phyloP scores from a whole-genome alignment of 768 basidiomycete genomes.

The Phaffia australis region DNA sequence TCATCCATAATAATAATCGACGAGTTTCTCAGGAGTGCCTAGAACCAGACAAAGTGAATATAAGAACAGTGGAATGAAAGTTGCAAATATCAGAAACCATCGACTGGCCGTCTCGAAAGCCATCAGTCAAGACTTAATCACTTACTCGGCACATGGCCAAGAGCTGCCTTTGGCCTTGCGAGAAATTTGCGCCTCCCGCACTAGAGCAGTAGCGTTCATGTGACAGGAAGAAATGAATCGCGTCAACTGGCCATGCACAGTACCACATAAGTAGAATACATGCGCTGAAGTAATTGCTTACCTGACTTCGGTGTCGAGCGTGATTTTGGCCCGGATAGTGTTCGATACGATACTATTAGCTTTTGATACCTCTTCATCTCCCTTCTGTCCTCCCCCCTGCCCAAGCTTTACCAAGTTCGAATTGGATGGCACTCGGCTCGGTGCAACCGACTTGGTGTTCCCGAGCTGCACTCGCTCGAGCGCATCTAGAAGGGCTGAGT shows the following conservation, averaged over 20 bases:
- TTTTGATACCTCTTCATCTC: background rate
- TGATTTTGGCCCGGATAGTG: conserved; percentile 6
- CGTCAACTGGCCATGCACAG: too few relatives aligned
- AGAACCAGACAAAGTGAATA: conserved; percentile 24
- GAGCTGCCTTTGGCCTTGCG: conserved; percentile 74
- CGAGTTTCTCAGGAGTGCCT: conserved; percentile 26
- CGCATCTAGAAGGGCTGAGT: conserved; percentile 68
- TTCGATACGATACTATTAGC: background rate
- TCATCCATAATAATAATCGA: conserved; percentile 25
- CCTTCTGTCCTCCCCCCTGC: background rate
- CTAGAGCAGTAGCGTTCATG: conserved; percentile 53
- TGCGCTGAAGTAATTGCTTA: too few relatives aligned
- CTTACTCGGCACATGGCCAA: conserved; percentile 26
- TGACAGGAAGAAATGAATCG: too few relatives aligned
- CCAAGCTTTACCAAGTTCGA: conserved; percentile 11
- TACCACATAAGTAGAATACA: too few relatives aligned
- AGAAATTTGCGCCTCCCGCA: conserved; percentile 79
- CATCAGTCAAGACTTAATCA: conserved; percentile 27
- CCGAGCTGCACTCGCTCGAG: conserved; percentile 65
- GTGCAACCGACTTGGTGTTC: background rate
- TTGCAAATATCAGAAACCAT: conserved; percentile 28
- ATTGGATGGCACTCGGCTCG: conserved; percentile 10
- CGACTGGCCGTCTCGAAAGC: conserved; percentile 28
- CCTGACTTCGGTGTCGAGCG: too few relatives aligned
- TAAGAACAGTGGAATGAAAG: background rate